Evolutionary conservation across 345 rosid species (phyloP).

Genomic region (Boechera divaricarpa): DNA sequence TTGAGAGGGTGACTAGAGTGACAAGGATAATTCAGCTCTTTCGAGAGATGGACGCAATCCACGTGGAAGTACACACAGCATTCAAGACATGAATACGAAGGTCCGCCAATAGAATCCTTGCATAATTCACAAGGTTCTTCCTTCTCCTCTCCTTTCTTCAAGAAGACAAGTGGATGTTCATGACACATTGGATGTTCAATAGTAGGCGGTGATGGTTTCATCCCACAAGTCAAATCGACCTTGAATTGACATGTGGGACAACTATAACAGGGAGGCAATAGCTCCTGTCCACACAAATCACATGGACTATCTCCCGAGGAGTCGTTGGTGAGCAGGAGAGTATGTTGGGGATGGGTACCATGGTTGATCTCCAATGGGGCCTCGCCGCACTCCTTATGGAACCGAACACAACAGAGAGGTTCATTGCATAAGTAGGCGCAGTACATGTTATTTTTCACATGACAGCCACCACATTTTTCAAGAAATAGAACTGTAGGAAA

Average conservation of each 20-base stretch:
- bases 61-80: background rate
- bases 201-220: background rate
- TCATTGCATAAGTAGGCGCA: background rate
- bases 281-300: background rate
- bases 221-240: constrained; percentile 17
- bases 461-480: background rate
- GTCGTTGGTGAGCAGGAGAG: background rate
- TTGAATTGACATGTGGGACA: background rate
- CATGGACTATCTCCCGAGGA: background rate
- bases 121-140: background rate
- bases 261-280: background rate
- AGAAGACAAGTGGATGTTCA: constrained; percentile 28
- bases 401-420: accelerated
- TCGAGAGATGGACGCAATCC: background rate
- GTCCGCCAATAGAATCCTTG: background rate
- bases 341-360: constrained; percentile 12
- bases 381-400: constrained; percentile 27
- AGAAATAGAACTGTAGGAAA: background rate
- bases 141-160: background rate
- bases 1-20: constrained; percentile 22
- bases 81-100: constrained; percentile 7
- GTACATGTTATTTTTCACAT: background rate
- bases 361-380: constrained; percentile 25
- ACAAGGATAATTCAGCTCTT: constrained; percentile 26
- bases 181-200: constrained; percentile 7